These are phyloP conservation scores for Didymella glomerata DNA, from an alignment of 2,329 filamentous ascomycete species.

Conservation along the genomic window DNA sequence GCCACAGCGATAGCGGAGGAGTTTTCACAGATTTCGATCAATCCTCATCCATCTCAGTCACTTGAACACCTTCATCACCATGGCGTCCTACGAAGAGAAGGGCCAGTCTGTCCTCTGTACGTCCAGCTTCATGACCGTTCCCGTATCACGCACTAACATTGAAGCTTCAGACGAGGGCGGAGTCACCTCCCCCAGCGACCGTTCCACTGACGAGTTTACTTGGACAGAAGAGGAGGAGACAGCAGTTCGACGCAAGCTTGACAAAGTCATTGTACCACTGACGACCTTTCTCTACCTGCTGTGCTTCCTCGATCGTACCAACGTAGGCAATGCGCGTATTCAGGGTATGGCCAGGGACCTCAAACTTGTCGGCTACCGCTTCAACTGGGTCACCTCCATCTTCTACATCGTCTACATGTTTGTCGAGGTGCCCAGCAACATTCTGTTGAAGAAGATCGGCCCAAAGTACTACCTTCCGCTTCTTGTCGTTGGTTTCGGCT, in stretches of 20 bases:
- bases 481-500: conserved; percentile 64
- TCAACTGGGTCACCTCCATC: conserved; percentile 66
- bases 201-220: conserved; percentile 47
- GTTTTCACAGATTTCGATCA: conserved; percentile 4
- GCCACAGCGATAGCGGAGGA: conserved; percentile 20
- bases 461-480: conserved; percentile 63
- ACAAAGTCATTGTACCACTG: conserved; percentile 61
- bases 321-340: conserved; percentile 65
- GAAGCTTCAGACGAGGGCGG: conserved; percentile 15
- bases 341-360: conserved; percentile 62
- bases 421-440: conserved; percentile 65
- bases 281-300: conserved; percentile 64
- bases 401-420: conserved; percentile 67
- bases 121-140: not conserved
- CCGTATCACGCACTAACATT: conserved; percentile 1
- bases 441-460: conserved; percentile 63
- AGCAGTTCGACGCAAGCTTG: conserved; percentile 60
- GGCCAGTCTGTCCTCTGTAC: conserved; percentile 15
- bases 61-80: not conserved
- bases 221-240: conserved; percentile 64
- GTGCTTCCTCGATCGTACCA: conserved; percentile 58
- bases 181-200: conserved; percentile 32
- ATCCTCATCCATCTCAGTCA: not conserved
- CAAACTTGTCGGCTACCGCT: conserved; percentile 58
- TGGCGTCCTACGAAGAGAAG: conserved; percentile 15